Base-by-base conservation (phyloP, 2,329 filamentous ascomycete genomes). In the Venturia asperata region DNA sequence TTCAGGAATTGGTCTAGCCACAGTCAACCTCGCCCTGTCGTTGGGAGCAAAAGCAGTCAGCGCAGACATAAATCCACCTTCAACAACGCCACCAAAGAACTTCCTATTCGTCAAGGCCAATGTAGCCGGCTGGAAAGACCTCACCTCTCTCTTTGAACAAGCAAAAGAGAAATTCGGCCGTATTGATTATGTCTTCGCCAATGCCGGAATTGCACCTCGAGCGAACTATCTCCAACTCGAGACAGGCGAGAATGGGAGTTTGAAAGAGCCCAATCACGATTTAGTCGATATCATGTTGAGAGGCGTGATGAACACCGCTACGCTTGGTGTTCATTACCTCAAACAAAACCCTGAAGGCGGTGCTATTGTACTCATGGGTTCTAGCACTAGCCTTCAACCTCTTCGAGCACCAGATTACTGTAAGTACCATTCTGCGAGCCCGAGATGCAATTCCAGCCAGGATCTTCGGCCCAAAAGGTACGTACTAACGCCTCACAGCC, bases 1-100 rank as follows among this genome's bases (percentile, higher is more conserved):
- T 0, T 84, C 82, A 7, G 84, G 84, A 45, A 87, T 86, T 64
- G 84, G 84, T 47, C 77, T 84, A 27, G 81, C 81, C 49, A 84
- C 84, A 2, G 77, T 79, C 15, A 71, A 79, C 5, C 74, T 83
- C 5, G 78, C 85, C 21, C 75, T 85, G 2, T 75, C 77, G 1
- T 71, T 80, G 0, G 83, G 83, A 43, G 83, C 83, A 37, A 76
- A 73, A n/a, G 83, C 87, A 17, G 75, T 86, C 66, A 80, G 77
- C 47, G 83, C 77, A 34, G 85, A 87, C 69, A 69, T 85, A 56
- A 77, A 80, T 49, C 71, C 78, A 11, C 74, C 76, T 0, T 67
- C 74, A 71, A 37, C 67, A 68, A 17, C 66, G 66, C 5, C 47
- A 68, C 5, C 47, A 52, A 7, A 61, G n/a, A 68, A 69, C 5